phyloP scores from a whole-genome alignment of 495 filamentous ascomycete genomes.

The Thermothielavioides terrestris region DNA sequence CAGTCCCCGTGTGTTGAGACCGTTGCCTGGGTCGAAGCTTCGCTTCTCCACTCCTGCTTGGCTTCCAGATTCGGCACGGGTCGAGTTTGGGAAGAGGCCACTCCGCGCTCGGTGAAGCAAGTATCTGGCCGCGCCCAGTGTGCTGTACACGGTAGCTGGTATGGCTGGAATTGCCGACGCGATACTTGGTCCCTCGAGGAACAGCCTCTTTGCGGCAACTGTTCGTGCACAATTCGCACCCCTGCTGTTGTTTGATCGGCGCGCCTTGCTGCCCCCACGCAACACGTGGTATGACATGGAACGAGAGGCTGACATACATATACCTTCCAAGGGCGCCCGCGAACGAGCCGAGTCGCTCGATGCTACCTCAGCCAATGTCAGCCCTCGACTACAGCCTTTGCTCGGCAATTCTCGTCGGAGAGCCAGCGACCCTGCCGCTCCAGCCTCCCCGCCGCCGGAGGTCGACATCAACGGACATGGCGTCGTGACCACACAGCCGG shows the following conservation, averaged over 20 bases:
- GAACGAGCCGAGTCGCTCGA: constrained; percentile 25
- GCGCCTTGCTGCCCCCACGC: neutral
- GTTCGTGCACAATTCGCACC: constrained; percentile 14
- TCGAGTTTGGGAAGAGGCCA: no score
- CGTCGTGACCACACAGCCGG: constrained; percentile 25
- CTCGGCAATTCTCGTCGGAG: constrained; percentile 7
- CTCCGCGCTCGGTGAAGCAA: no score
- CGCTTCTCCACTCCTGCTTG: neutral
- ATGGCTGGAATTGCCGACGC: constrained; percentile 14
- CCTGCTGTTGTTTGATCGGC: neutral
- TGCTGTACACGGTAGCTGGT: neutral
- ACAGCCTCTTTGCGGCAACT: constrained; percentile 14
- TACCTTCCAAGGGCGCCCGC: constrained; percentile 19
- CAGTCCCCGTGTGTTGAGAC: neutral
- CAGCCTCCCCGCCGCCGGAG: constrained; percentile 5
- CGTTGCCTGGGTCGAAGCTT: neutral
- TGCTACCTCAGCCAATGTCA: constrained; percentile 8
- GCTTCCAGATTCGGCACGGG: no score
- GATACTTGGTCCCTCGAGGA: constrained; percentile 13
- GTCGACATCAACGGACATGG: constrained; percentile 18
- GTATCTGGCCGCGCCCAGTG: no score
- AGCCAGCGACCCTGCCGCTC: constrained; percentile 6
- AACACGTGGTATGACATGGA: neutral
- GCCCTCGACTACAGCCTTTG: constrained; percentile 21
- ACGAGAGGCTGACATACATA: constrained; percentile 10